A percentile compares a stretch with the other conserved stretches of the same genome.
Evolutionary conservation across 805 yeast species (phyloP).

Genomic region (Yamadazyma akitaensis): DNA sequence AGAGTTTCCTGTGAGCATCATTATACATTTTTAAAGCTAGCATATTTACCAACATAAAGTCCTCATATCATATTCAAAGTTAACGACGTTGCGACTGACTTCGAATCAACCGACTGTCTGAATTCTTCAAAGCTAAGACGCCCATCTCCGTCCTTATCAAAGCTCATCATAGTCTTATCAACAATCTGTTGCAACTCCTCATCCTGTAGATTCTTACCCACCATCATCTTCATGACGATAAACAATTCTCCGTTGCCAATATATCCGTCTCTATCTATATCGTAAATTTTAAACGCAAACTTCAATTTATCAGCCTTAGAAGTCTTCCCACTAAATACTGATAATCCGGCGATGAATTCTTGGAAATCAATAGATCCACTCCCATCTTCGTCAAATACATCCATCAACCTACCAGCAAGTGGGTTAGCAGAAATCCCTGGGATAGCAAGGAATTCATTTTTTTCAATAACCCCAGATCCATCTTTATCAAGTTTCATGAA

Average conservation of each 20-base stretch:
- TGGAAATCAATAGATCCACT: conserved; percentile 94
- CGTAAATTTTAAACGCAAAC: conserved; percentile 92
- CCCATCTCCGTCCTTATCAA: conserved; percentile 86
- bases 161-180: conserved; percentile 94
- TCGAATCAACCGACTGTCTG: conserved; percentile 57
- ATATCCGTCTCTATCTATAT: conserved; percentile 91
- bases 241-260: conserved; percentile 94
- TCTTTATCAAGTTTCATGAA: conserved; percentile 95
- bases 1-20: not conserved
- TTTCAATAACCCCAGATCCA: conserved; percentile 87
- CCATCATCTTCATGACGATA: conserved; percentile 93
- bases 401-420: conserved; percentile 83
- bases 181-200: conserved; percentile 92
- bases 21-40: not conserved
- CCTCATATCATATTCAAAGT: conserved; percentile 47
- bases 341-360: conserved; percentile 83
- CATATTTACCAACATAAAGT: not conserved
- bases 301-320: conserved; percentile 74
- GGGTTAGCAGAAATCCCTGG: conserved; percentile 94
- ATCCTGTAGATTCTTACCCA: conserved; percentile 83
- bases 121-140: conserved; percentile 84
- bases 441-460: conserved; percentile 82
- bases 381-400: conserved; percentile 89
- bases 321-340: conserved; percentile 85
- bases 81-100: conserved; percentile 57